Evolutionary conservation across 176 grass and related monocot species (phyloP).

Genomic region (Oryza longistaminata): DNA sequence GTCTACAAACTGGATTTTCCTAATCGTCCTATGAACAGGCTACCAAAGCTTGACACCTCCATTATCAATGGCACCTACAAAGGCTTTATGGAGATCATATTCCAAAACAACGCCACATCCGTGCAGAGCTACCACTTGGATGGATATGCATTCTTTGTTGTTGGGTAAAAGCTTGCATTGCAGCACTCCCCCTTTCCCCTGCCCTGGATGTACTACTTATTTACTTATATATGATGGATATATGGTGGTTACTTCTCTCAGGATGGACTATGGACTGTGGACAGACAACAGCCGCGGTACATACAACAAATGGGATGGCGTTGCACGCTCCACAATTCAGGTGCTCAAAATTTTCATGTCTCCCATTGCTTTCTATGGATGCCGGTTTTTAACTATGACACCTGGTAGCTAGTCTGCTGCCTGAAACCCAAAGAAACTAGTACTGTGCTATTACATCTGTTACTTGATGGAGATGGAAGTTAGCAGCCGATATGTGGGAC

Average conservation of each 20-base stretch:
- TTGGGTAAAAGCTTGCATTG: conserved; percentile 54
- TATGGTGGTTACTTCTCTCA: conserved; percentile 9
- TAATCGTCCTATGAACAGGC: conserved; percentile 72
- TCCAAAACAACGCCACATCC: conserved; percentile 81
- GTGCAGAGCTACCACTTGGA: conserved; percentile 93
- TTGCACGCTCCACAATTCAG: conserved; percentile 90
- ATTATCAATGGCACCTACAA: conserved; percentile 95
- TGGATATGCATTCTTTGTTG: conserved; percentile 95
- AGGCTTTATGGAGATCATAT: conserved; percentile 95
- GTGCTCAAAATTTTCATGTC: conserved; percentile 30
- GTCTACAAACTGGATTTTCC: conserved; percentile 95
- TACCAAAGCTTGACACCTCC: conserved; percentile 81
- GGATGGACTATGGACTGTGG: conserved; percentile 94
- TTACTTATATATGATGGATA: too few relatives aligned
- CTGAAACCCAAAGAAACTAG: not conserved
- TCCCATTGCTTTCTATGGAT: not conserved
- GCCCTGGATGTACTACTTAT: not conserved
- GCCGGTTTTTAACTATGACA: not conserved
- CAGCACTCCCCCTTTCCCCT: conserved; percentile 1
- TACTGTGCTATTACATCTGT: not conserved
- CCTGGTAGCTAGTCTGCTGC: not conserved
- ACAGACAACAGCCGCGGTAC: conserved; percentile 87
- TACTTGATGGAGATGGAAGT: not conserved
- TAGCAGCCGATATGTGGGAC: not conserved
- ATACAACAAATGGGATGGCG: conserved; percentile 99